Base-by-base conservation (phyloP, 441 rosid species). In the Daphne laureola region DNA sequence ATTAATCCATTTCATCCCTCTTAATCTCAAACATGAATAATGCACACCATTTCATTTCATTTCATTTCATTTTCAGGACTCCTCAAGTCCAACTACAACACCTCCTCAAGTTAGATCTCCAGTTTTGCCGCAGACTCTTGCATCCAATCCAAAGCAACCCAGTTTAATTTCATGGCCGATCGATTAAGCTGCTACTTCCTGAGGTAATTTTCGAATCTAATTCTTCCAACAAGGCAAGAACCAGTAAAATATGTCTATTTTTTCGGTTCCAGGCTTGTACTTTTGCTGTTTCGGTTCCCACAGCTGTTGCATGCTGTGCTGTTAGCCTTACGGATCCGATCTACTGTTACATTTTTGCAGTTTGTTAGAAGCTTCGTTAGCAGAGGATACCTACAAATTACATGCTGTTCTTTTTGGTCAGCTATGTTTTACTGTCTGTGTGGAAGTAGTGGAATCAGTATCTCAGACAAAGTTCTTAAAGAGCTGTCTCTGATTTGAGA, bases 261-360 rank as follows among this genome's bases (percentile, higher is more conserved):
- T 31, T 31, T 31, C 38, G 38, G 38, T 31, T 31, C 38, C 11
- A 31, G 38, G 11, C 2, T 31, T 31, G 9, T 31, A 31, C 9
- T 31, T 31, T 31, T 5, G 38, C 11, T 31, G 38, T 9, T 4
- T 52, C 48, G 46, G 45, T 52, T 64, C 61, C 59, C 51, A 23
- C 14, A 46, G 42, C 46, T 9, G 9, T 25, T 51, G 50, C 42
- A 43, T 65, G 60, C 12, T 46, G 40, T 64, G 61, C 63, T 44
- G 69, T 57, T 72, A 27, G 71, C 5, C 43, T 14, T 16, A 61
- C 61, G 50, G 56, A 66, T 48, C 27, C 67, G 77, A 70, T 72
- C 67, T 69, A 17, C 61, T 38, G 64, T 72, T 61, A 62, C 61
- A 38, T 50, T 56, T 64, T 45, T 57, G 11, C 5, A 44, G 23